Conservation (phyloP, 352 stramenopile species). For the Pythium coloratum region DNA sequence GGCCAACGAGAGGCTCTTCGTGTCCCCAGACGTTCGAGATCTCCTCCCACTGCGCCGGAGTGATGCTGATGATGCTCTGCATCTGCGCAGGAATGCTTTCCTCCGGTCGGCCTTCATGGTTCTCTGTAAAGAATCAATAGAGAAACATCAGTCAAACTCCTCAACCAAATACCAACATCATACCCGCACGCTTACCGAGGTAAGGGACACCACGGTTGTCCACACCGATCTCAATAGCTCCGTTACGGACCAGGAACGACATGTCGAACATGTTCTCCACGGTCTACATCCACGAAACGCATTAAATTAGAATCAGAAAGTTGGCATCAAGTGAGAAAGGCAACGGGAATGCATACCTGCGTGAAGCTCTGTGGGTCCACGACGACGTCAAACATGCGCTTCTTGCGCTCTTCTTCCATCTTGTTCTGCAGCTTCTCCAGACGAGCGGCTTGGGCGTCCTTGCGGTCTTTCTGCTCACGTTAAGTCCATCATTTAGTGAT, state of each 20-base stretch:
- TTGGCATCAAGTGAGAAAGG: neutral
- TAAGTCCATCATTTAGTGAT: neutral
- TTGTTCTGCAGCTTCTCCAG: conserved; percentile 68
- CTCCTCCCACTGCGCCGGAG: conserved; percentile 66
- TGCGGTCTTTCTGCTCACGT: conserved; percentile 57
- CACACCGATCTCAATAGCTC: conserved; percentile 61
- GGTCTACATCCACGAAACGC: conserved; percentile 37
- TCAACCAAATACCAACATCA: neutral
- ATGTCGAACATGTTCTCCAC: conserved; percentile 86
- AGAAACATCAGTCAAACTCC: neutral
- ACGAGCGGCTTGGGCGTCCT: conserved; percentile 74
- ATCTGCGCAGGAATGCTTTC: conserved; percentile 52
- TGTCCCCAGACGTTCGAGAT: conserved; percentile 39
- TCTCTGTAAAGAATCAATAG: conserved; percentile 34
- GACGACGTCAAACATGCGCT: conserved; percentile 71
- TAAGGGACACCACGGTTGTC: conserved; percentile 61
- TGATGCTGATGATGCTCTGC: conserved; percentile 85
- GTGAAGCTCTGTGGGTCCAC: conserved; percentile 75
- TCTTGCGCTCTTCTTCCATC: conserved; percentile 39
- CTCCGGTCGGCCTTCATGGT: conserved; percentile 56
- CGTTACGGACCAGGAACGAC: conserved; percentile 81
- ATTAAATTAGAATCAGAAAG: neutral
- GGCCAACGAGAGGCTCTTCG: conserved; percentile 64
- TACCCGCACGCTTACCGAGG: conserved; percentile 37
- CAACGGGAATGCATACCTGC: conserved; percentile 37